Conservation (phyloP, 371 early-diverging fungal genomes). For the Mortierella sp. region DNA sequence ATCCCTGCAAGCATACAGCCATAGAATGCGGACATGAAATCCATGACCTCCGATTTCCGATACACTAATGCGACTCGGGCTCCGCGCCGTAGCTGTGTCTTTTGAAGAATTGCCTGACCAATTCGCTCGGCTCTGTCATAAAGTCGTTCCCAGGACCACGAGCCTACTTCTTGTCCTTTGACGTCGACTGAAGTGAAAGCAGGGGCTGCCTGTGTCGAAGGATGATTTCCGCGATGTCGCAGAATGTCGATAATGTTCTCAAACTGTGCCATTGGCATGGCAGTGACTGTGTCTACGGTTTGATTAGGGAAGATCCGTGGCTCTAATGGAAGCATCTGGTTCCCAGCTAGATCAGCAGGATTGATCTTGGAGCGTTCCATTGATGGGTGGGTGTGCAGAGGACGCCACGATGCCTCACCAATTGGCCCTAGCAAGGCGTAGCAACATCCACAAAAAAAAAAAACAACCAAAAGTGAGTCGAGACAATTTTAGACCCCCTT, state of each 20-base stretch:
- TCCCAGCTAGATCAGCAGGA: neutral
- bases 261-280: neutral
- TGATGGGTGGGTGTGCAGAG: neutral
- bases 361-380: neutral
- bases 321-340: conserved; percentile 5
- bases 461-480: too few species aligned
- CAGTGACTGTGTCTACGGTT: neutral
- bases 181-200: conserved; percentile 76
- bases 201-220: too few species aligned
- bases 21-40: conserved; percentile 78
- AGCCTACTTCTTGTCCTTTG: conserved; percentile 70
- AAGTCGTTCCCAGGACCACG: conserved; percentile 76
- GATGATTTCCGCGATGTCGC: neutral
- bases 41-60: conserved; percentile 78
- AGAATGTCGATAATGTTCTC: neutral
- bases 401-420: neutral
- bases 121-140: conserved; percentile 73
- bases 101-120: conserved; percentile 63
- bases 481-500: too few species aligned
- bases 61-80: conserved; percentile 81
- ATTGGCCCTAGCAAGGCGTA: neutral
- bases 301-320: neutral
- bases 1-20: conserved; percentile 83
- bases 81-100: conserved; percentile 60
- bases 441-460: too few species aligned